Base-by-base conservation (phyloP, 2,329 filamentous ascomycete species). In the Fusarium hostae region DNA sequence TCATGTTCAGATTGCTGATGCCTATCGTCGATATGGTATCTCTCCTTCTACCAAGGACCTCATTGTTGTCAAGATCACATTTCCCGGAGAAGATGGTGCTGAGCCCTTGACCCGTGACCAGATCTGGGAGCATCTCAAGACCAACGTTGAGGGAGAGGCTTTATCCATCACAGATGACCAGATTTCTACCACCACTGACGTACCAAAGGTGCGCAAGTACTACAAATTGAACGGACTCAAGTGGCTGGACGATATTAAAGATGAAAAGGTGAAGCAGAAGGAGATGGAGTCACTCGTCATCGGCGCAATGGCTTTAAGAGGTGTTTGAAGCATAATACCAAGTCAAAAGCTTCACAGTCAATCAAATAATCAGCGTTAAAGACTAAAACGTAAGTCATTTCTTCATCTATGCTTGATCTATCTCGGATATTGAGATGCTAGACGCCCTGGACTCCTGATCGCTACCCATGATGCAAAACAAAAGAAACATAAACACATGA, bases 11-110 rank as follows among this genome's bases (percentile, higher is more conserved):
- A 98, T 99, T 77, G 89, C 94, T 56, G 95, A 98, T 75, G 91
- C 94, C 1, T 98, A 98, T 82, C 91, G 94, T 35, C 91, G 92
- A 59, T 97, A 96, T 78, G 96, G 96, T 51, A 90, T 98, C 63
- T 85, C 88, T 1, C 89, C 93, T 16, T 83, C 85, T 15, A 96
- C 92, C 5, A 90, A 86, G 47, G 82, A 91, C 73, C 82, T 99
- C n/a, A 83, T 98, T 5, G 90, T 93, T 10, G 86, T 98, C 77
- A 98, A 98, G 79, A 86, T 98, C 28, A 87, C 90, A 13, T 85
- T 86, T 20, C 84, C 85, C 0, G 81, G 84, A 50, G 76, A 78
- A 5, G 79, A 81, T 37, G 81, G 84, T 50, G 82, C 85, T 9
- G 80, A 84, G n/a, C 74, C 78, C 2, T 66, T 65, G 9, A 82